Evolutionary conservation across 495 filamentous ascomycete genomes (phyloP), one percentile per base, ranked within the genome.

Genomic region (Trichoderma asperelloides): DNA sequence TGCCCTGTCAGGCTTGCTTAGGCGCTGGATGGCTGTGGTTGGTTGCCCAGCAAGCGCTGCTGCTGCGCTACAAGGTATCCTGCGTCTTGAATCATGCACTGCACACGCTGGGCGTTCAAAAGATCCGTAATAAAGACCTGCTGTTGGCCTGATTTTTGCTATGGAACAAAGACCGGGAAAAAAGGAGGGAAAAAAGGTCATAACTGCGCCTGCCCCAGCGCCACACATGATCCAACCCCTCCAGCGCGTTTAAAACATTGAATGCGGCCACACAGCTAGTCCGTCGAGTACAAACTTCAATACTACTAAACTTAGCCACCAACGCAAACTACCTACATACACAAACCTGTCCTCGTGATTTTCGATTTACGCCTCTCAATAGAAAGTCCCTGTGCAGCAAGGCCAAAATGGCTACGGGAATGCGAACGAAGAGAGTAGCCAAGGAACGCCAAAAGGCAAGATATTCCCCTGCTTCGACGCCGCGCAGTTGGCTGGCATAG

Each of bases 371-470:
- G 13, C 55, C 8, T 18, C 55, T 60, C 55, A 12, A 13, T 3
- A 28, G 11, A 60, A 18, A 11, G 3, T 1, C 13, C 2, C 28
- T 60, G 7, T 25, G 25, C 55, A 28, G 11, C 23, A 57, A 57
- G 18, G 15, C 1, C 49, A 57, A 30, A 0, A 60, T 60, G 71
- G 70, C 72, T 64, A 63, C 62, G 62, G 64, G 65, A 21, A 69
- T 66, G 63, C 63, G 33, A 64, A 63, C 30, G 23, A 66, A 60
- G 16, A 27, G 55, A 60, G 55, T 60, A 13, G 55, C 55, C 23
- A 60, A 60, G 27, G 55, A 60, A 30, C 60, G 49, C 47, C 63
- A 67, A 64, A 63, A 63, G 67, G 40, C 30, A 28, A 63, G 64
- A 57, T 63, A 67, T 65, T 65, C 60, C n/a, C n/a, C n/a, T n/a